Evolutionary conservation across 2,329 filamentous ascomycete genomes (phyloP), one percentile per base, ranked within the genome.

Genomic region (Fusarium chlamydosporum): DNA sequence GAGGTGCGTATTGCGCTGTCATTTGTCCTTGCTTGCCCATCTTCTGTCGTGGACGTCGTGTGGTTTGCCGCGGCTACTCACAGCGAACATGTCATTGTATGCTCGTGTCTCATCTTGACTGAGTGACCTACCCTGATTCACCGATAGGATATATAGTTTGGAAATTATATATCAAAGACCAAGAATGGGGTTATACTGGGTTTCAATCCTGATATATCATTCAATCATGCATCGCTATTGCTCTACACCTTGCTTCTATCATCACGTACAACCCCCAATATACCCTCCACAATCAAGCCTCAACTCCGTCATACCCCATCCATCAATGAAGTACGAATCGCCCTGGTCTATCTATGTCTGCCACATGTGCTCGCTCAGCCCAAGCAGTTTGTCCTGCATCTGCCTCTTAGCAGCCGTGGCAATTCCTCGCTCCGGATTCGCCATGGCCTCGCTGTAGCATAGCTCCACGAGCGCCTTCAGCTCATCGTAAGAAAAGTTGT

Each of bases 321-420:
- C 50, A 41, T 47, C 52, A 48, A 34, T 41, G 34, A 27, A 53
- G 10, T 18, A 56, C 37, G 26, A 12, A 42, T 33, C 34, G 23
- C 40, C 35, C 45, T 43, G 33, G 20, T 42, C 57, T 23, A 35
- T 50, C 46, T 72, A 72, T 33, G 71, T 84, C 79, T 90, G 86
- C 89, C 88, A 92, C 87, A 92, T 88, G 72, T 89, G 84, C 82
- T 94, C 91, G 73, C 89, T 91, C 72, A 94, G 80, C 72, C 86
- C 87, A 63, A 92, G 78, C 74, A 92, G 77, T 81, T 91, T 89
- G 73, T 92, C 91, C 57, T 88, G 89, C 85, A 93, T 85, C 75
- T 86, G 85, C 75, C 91, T 84, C 82, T 87, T 89, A 4, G 91
- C 91, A 61, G 88, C 86, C 23, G 88, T 84, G 43, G 85, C 86